Percentiles rank a stretch among this genome's conserved stretches.
These are phyloP conservation scores for Logfia minima DNA, from an alignment of 129 eudicot species.

Conservation along the genomic window DNA sequence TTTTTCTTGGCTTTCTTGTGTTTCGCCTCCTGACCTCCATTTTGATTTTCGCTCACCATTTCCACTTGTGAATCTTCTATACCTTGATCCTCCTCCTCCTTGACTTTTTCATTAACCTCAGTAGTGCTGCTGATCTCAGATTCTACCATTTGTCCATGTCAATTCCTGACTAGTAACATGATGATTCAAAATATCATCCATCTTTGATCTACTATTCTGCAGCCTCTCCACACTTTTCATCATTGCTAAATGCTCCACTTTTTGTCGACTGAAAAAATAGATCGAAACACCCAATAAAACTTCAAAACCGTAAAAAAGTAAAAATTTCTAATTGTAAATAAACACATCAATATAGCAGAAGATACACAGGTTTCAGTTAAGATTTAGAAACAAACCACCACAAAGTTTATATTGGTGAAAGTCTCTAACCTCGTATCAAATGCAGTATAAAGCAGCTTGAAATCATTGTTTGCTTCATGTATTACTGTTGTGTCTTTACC, in stretches of 20 bases:
- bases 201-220: not conserved
- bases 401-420: not conserved
- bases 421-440: constrained; percentile 42
- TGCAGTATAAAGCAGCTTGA: constrained; percentile 37
- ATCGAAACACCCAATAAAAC: not conserved
- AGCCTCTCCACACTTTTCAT: not conserved
- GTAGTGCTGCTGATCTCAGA: not conserved
- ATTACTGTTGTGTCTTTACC: constrained; percentile 23
- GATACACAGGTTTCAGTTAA: not conserved
- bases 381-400: not conserved
- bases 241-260: not conserved
- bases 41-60: not conserved
- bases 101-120: not conserved
- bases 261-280: not conserved
- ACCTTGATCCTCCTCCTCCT: not conserved
- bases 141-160: not conserved
- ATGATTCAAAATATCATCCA: not conserved
- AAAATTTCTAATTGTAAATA: too few species aligned
- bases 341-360: not conserved
- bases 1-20: not conserved
- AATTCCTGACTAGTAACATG: not conserved
- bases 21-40: not conserved
- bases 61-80: not conserved
- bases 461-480: constrained; percentile 25
- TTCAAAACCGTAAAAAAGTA: not conserved